Evolutionary conservation across 441 rosid genomes (phyloP).

Genomic region (Macaranga tanarius): DNA sequence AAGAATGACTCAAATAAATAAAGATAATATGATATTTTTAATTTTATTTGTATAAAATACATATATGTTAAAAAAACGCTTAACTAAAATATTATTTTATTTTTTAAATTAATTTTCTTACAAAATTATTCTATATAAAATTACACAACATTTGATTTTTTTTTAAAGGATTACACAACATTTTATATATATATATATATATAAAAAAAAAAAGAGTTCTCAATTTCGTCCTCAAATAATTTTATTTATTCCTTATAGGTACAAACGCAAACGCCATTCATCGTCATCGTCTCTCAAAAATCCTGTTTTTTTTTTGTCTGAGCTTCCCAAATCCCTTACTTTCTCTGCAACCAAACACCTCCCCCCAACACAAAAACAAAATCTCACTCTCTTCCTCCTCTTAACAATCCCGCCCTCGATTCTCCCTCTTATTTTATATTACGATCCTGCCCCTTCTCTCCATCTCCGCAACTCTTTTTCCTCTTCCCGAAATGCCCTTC

Average conservation of each 20-base stretch:
- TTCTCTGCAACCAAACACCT: neutral
- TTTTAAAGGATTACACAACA: too few species aligned
- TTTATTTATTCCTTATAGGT: slow-evolving; percentile 17
- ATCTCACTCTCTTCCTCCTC: slow-evolving; percentile 7
- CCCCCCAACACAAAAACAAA: slow-evolving; percentile 8
- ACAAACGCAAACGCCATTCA: slow-evolving; percentile 2
- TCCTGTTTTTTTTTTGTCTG: neutral
- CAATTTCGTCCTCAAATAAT: slow-evolving; percentile 26
- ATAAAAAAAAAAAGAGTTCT: slow-evolving; percentile 1
- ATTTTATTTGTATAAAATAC: too few species aligned
- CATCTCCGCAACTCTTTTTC: slow-evolving; percentile 5
- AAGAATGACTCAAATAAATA: too few species aligned
- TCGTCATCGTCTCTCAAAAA: neutral
- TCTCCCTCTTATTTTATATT: slow-evolving; percentile 12
- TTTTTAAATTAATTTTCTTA: too few species aligned
- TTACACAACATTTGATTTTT: too few species aligned
- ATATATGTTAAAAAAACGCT: too few species aligned
- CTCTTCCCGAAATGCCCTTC: slow-evolving; percentile 34
- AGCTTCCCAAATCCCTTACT: neutral
- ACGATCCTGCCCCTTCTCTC: slow-evolving; percentile 37
- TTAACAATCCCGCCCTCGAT: slow-evolving; percentile 25
- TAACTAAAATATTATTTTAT: too few species aligned
- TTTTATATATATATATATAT: too few species aligned
- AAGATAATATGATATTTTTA: too few species aligned
- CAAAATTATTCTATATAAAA: too few species aligned